Base-by-base conservation (phyloP, 2,329 filamentous ascomycete species). In the Phialophora chinensis region DNA sequence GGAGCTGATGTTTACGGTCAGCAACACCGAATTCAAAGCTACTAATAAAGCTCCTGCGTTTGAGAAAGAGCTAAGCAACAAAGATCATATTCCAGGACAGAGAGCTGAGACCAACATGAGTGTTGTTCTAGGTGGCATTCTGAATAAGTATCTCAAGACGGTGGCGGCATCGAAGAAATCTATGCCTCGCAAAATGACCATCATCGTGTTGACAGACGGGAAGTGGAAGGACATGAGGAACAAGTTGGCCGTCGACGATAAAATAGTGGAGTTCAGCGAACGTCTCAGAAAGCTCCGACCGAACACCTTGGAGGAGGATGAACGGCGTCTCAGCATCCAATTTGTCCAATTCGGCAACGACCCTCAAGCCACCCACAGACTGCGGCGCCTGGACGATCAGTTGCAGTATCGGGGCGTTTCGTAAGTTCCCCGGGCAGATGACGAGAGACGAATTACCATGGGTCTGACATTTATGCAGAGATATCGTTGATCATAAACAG, bases 331-430 rank as follows among this genome's bases (percentile, higher is more conserved):
- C 73, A 10, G 71, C 17, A 74, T 77, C 17, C 70, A 77, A 14
- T 77, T 77, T 50, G 67, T 77, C 6, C 72, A 72, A 14, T 76
- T 76, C 20, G 75, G 75, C 0, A 25, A 73, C 12, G 69, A 76
- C 42, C 50, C 47, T 4, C 54, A 69, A 1, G 75, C 70, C 1
- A 69, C 55, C 0, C 42, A 47, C 17, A 62, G 69, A 4, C 69
- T 77, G 3, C 33, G 29, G 29, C 29, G 53, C 23, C 38, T 69
- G 60, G 71, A 72, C 56, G 50, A 68, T 27, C 23, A 56, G 2
- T 29, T 56, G 53, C 25, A 27, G 25, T 52, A 12, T 10, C 20
- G 25, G 2, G 49, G 49, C 20, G 25, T 52, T 17, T 8, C 49
- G 49, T 52, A 29, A 52, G 49, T 52, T n/a, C 38, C 14, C 0